Evolutionary conservation across 768 basidiomycete genomes (phyloP).

Genomic region (Termitomyces sp.): DNA sequence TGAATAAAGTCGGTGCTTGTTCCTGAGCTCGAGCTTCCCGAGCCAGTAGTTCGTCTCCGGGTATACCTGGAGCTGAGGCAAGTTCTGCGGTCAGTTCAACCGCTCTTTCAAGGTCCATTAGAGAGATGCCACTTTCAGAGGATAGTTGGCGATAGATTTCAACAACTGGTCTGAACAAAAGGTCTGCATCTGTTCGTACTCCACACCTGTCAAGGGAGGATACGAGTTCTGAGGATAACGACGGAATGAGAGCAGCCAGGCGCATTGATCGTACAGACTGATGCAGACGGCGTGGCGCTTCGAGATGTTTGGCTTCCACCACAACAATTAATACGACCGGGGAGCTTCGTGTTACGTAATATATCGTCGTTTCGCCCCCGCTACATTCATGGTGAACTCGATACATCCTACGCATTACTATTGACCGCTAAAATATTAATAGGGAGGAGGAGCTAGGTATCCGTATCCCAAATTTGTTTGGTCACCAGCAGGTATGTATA

Average conservation of each 20-base stretch:
- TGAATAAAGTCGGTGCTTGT: constrained; percentile 19
- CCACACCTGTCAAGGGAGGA: constrained; percentile 38
- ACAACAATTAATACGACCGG: constrained; percentile 10
- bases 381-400: constrained; percentile 8
- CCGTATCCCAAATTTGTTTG: constrained; percentile 94
- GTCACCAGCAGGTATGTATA: constrained; percentile 74
- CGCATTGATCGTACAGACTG: constrained; percentile 25
- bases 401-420: not conserved
- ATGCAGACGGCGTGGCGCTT: not conserved
- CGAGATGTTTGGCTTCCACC: constrained; percentile 1
- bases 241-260: constrained; percentile 29
- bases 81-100: constrained; percentile 33
- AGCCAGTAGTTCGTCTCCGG: constrained; percentile 24
- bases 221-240: constrained; percentile 39
- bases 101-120: constrained; percentile 40
- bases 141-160: constrained; percentile 50
- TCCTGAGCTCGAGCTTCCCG: constrained; percentile 15
- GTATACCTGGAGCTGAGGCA: constrained; percentile 37
- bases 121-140: constrained; percentile 32
- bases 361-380: not conserved
- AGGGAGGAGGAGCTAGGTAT: constrained; percentile 85
- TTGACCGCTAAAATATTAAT: not conserved
- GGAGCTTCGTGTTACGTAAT: constrained; percentile 15
- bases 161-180: constrained; percentile 43
- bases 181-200: constrained; percentile 51